phyloP scores from a whole-genome alignment of 495 filamentous ascomycete genomes.

The Xylaria scruposa region DNA sequence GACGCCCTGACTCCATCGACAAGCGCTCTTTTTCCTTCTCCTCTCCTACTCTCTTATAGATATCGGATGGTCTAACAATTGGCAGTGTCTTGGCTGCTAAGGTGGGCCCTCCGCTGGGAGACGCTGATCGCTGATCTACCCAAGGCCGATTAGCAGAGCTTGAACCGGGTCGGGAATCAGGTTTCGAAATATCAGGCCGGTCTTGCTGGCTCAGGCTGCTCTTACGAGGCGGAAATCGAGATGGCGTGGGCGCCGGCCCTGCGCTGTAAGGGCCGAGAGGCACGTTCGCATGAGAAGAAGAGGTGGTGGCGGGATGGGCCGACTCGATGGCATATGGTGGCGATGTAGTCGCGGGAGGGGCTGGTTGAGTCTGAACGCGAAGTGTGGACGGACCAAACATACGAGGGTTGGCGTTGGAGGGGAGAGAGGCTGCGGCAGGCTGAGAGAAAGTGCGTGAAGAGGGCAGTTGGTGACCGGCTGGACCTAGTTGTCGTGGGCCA shows the following conservation, averaged over 20 bases:
- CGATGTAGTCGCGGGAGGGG: not conserved
- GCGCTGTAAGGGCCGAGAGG: slow-evolving; percentile 35
- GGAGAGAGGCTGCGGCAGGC: slow-evolving; percentile 19
- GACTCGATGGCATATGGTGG: slow-evolving; percentile 16
- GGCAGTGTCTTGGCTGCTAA: slow-evolving; percentile 57
- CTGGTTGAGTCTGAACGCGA: slow-evolving; percentile 34
- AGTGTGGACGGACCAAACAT: slow-evolving; percentile 15
- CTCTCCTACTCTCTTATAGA: slow-evolving; percentile 76
- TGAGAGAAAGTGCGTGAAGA: slow-evolving; percentile 36
- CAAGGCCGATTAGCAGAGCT: slow-evolving; percentile 40
- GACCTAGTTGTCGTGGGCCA: slow-evolving; percentile 25
- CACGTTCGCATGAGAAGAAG: slow-evolving; percentile 21
- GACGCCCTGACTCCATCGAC: slow-evolving; percentile 58
- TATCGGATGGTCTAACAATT: slow-evolving; percentile 78
- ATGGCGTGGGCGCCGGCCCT: slow-evolving; percentile 35
- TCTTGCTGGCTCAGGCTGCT: slow-evolving; percentile 63
- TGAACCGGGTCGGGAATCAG: slow-evolving; percentile 35
- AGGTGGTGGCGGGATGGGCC: slow-evolving; percentile 17
- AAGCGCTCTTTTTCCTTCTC: slow-evolving; percentile 64
- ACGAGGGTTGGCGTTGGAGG: slow-evolving; percentile 18
- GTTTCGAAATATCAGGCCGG: slow-evolving; percentile 36
- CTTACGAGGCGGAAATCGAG: slow-evolving; percentile 63
- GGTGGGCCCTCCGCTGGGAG: slow-evolving; percentile 38
- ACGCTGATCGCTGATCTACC: slow-evolving; percentile 42
- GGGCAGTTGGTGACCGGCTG: slow-evolving; percentile 24